Evolutionary conservation across 2,329 filamentous ascomycete genomes (phyloP), one percentile per base, ranked within the genome.

Genomic region (Chaetoscypha palmicola): DNA sequence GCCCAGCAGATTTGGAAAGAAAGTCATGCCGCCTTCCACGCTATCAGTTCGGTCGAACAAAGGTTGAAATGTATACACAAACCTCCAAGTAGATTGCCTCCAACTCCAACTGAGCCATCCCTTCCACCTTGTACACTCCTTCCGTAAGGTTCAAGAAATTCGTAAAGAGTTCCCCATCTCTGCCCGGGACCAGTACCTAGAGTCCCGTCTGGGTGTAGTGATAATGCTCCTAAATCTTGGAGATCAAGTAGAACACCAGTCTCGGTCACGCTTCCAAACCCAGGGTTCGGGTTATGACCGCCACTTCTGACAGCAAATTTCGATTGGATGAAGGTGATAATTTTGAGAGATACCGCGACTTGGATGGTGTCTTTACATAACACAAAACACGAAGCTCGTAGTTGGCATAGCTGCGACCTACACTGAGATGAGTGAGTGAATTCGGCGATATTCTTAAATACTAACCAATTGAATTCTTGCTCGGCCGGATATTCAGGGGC

Each of bases 181-280:
- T 57, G 54, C 5, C 66, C 67, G 2, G 62, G 47, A 2, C 64
- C 65, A 14, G 46, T 49, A 10, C 57, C 61, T 4, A 56, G 52
- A 0, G 45, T 55, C 7, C 57, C 56, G 16, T 61, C 56, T 1
- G 50, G 38, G 12, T 55, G 51, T n/a, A 50, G 39, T 2, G 64
- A 47, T n/a, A 57, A 42, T 20, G 47, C 14, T 12, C 46, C 50
- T 7, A 54, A 23, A 5, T 43, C 47, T 21, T 58, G 64, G 7
- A 73, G 65, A 4, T 71, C 71, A 48, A 79, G 68, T 9, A 73
- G 53, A 2, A 72, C 63, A 0, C 72, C 72, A 1, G 62, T 17
- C 11, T 28, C 67, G 10, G 66, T 58, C 37, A 72, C 68, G 49
- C 68, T 77, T 2, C 73, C 66, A 33, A 68, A 71, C 47, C 70